Evolutionary conservation across 1,284 basidiomycete species (phyloP).

Genomic region (Fomitopsis schrenkii): DNA sequence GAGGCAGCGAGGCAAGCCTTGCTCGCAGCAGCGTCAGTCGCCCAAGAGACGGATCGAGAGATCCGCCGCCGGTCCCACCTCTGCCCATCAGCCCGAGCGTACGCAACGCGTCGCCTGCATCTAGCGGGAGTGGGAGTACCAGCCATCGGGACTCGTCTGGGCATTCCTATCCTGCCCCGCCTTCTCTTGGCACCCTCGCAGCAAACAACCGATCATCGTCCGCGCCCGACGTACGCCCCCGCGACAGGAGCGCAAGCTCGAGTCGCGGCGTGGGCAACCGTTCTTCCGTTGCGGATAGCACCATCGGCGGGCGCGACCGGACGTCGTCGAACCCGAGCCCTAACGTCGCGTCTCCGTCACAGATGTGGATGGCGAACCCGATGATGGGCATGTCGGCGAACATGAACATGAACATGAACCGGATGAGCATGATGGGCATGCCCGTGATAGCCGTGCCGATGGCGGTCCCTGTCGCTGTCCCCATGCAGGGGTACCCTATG

Average conservation of each 20-base stretch:
- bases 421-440: constrained; percentile 22
- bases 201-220: constrained; percentile 37
- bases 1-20: constrained; percentile 4
- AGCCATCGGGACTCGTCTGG: constrained; percentile 13
- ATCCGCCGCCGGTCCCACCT: constrained; percentile 1
- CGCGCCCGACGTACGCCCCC: constrained; percentile 48
- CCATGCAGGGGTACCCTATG: constrained; percentile 17
- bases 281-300: constrained; percentile 41
- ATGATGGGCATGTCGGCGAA: constrained; percentile 7
- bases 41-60: neutral
- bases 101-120: constrained; percentile 6
- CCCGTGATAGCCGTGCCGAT: constrained; percentile 35
- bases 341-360: constrained; percentile 6
- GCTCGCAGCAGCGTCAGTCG: neutral
- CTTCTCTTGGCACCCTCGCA: constrained; percentile 43
- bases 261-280: constrained; percentile 31
- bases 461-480: constrained; percentile 25
- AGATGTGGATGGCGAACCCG: constrained; percentile 15
- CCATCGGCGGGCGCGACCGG: constrained; percentile 15
- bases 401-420: constrained; percentile 16
- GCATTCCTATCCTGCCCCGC: constrained; percentile 20
- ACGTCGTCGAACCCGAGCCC: constrained; percentile 10
- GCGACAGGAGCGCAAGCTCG: constrained; percentile 28
- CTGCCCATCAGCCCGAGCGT: neutral
- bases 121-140: constrained; percentile 1